Base-by-base conservation (phyloP, 2,329 filamentous ascomycete species). In the Colletotrichum kahawae region DNA sequence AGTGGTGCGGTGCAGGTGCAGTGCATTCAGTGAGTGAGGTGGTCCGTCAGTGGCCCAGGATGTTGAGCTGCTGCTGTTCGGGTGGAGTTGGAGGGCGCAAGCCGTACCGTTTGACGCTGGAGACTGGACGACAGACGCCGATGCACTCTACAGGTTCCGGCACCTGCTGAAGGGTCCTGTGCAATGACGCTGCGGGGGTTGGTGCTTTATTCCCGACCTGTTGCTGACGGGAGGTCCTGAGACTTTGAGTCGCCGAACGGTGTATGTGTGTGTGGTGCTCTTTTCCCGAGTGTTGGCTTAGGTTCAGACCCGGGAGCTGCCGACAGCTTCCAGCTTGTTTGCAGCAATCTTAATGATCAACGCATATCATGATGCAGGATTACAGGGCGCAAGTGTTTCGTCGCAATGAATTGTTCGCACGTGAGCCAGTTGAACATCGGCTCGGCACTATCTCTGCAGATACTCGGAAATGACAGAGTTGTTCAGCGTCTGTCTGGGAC, bases 181-280 rank as follows among this genome's bases (percentile, higher is more conserved):
- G 73, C 64, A 64, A 75, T 75, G 69, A 73, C 69, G 73, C 69
- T 70, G 60, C 34, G 57, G 65, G 70, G 43, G 29, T 36, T 63
- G 34, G 70, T 56, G 36, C 56, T 64, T 63, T 68, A 68, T 43
- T 72, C 33, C 56, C 70, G 43, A 72, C 54, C 36, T 43, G 54
- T 56, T 71, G 67, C 43, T 51, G 43, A 21, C 43, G 43, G 43
- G 43, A 59, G 24, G 24, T 24, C 43, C 43, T 64, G 27, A 57
- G 43, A 51, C 43, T 51, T 51, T 51, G n/a, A 69, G 31, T 63
- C 33, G 59, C 66, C 57, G 34, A 64, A 64, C 43, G 24, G n/a
- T 64, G 66, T 13, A 14, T 34, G 33, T 14, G 21, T 63, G 64
- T 13, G 33, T 21, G 43, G 10, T 51, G 43, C 10, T 51, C 57